A percentile compares a stretch with the other conserved stretches of the same genome.
These are phyloP conservation scores for Fraxinus cuspidata DNA, from an alignment of 257 asterid species.

Conservation along the genomic window DNA sequence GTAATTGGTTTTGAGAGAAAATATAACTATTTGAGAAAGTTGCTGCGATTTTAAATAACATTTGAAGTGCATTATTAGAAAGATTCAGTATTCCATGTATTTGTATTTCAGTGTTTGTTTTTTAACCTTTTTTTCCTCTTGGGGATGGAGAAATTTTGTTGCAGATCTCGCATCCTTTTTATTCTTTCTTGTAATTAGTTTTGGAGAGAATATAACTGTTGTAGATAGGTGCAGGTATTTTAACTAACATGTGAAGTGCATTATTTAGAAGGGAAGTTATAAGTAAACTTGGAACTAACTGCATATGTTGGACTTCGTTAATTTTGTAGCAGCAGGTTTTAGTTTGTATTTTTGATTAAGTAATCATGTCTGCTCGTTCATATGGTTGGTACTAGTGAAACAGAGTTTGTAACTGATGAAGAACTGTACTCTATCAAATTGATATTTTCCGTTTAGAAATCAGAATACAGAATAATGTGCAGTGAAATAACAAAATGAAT, in stretches of 20 bases:
- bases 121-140: background rate
- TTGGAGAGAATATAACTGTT: background rate
- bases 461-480: background rate
- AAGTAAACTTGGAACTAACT: background rate
- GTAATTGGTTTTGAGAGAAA: too few species aligned
- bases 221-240: background rate
- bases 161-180: background rate
- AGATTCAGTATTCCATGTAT: background rate
- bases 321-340: background rate
- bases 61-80: background rate
- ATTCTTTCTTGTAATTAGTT: background rate
- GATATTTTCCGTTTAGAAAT: background rate
- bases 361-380: background rate
- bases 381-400: background rate
- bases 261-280: background rate
- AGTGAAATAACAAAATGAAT: background rate
- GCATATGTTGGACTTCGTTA: background rate
- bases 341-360: background rate
- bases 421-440: background rate
- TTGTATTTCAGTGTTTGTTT: background rate
- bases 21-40: background rate
- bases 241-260: background rate
- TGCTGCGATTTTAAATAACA: background rate
- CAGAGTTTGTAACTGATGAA: background rate
- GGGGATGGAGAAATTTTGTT: background rate